phyloP scores from a whole-genome alignment of 495 filamentous ascomycete genomes.

The Lineolata rhizophorae region DNA sequence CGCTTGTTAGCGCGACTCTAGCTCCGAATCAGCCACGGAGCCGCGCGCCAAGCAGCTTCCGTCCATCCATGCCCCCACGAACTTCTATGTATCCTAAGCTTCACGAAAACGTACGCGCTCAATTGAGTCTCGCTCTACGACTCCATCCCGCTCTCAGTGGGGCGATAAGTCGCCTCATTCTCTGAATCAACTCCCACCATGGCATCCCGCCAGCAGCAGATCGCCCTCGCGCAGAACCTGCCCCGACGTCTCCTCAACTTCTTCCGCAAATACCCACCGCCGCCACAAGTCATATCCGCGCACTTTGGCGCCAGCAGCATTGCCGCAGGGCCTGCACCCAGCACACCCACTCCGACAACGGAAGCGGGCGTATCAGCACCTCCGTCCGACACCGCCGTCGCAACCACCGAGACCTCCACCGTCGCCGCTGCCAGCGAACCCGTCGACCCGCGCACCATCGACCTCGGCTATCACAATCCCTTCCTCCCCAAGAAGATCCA shows the following conservation, averaged over 20 bases:
- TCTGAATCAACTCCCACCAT: conserved; percentile 9
- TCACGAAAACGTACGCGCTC: too few relatives aligned
- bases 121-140: too few relatives aligned
- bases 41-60: too few relatives aligned
- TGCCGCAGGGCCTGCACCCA: too few relatives aligned
- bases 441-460: conserved; percentile 3
- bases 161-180: too few relatives aligned
- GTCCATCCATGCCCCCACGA: too few relatives aligned
- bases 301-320: too few relatives aligned
- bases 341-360: conserved; percentile 4
- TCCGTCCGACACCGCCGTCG: conserved; percentile 11
- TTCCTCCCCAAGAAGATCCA: conserved; percentile 54
- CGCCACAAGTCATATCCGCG: too few relatives aligned
- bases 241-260: conserved; percentile 64
- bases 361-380: conserved; percentile 3
- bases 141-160: too few relatives aligned
- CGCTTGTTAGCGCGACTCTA: too few relatives aligned
- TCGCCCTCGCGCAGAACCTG: conserved; percentile 40
- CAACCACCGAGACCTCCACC: conserved; percentile 19
- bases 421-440: conserved; percentile 3
- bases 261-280: conserved; percentile 72
- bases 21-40: too few relatives aligned
- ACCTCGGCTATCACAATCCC: conserved; percentile 36
- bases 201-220: conserved; percentile 7
- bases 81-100: too few relatives aligned